phyloP scores from a whole-genome alignment of 345 rosid species.

The Acer campestre region DNA sequence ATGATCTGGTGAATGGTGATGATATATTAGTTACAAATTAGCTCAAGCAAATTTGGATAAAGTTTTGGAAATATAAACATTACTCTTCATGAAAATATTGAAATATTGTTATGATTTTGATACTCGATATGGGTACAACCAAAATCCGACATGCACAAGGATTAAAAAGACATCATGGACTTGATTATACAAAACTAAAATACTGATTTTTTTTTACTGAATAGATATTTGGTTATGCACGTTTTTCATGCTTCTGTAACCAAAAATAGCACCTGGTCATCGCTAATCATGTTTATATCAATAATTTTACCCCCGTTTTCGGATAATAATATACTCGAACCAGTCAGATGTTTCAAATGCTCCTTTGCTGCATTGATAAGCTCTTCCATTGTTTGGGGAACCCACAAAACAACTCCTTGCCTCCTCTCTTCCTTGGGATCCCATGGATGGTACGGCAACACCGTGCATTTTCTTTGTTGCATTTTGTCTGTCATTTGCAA shows the following conservation, averaged over 20 bases:
- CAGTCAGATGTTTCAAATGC: constrained; percentile 35
- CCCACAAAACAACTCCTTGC: constrained; percentile 67
- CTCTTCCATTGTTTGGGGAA: constrained; percentile 64
- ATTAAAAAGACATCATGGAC: neutral
- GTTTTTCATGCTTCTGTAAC: constrained; percentile 16
- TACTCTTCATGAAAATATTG: no score
- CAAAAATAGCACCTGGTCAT: constrained; percentile 64
- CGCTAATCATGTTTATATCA: constrained; percentile 59
- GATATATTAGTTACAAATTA: no score
- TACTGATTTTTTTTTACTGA: neutral
- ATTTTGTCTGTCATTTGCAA: constrained; percentile 19
- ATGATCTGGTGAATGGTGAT: no score
- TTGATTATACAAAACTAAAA: neutral
- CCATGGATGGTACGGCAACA: constrained; percentile 61
- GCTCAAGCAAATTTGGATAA: no score
- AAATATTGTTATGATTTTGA: no score
- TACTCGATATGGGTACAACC: no score
- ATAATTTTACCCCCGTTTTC: constrained; percentile 62
- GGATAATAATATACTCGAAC: constrained; percentile 44
- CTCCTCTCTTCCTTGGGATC: constrained; percentile 44
- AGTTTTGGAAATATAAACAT: no score
- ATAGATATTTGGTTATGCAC: neutral
- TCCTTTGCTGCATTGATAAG: constrained; percentile 48
- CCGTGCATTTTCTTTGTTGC: constrained; percentile 56
- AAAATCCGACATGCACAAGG: neutral